Evolutionary conservation across 139 green algal species (phyloP).

Genomic region (Chlamydomonas eustigma): DNA sequence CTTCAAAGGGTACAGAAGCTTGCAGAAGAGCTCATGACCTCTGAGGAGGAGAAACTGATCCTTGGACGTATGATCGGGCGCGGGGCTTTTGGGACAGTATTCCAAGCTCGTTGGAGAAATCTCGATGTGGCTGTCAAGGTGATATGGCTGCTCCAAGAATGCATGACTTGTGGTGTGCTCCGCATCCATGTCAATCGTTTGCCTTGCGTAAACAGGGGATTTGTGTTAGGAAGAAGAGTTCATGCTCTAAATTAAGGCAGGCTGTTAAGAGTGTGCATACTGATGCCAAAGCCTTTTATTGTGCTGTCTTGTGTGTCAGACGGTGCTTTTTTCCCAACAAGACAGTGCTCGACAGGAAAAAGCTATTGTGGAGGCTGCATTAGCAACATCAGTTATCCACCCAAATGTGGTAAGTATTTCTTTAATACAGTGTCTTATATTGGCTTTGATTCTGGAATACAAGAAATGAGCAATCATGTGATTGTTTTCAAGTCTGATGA

Average conservation of each 20-base stretch:
- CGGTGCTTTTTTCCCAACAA: conserved; percentile 2
- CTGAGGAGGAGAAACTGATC: conserved; percentile 13
- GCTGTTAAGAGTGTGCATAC: no score
- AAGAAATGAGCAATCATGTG: no score
- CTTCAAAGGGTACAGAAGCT: conserved; percentile 10
- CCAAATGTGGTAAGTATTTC: conserved; percentile 18
- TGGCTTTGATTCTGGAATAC: no score
- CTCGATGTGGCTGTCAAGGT: conserved; percentile 16
- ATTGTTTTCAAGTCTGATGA: no score
- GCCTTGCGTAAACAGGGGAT: no score
- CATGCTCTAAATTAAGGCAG: no score
- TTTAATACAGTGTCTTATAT: no score
- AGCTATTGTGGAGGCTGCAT: conserved; percentile 8
- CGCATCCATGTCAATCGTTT: neutral
- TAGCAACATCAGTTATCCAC: conserved; percentile 6
- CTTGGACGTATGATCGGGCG: neutral
- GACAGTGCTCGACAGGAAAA: conserved; percentile 12
- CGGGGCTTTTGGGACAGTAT: conserved; percentile 9
- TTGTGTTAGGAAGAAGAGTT: no score
- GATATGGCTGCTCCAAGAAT: neutral
- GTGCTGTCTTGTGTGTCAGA: conserved; percentile 2
- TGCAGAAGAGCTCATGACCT: neutral
- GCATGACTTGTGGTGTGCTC: neutral
- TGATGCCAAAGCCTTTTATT: neutral
- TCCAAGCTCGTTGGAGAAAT: neutral